These are phyloP conservation scores for Bipolaris bicolor DNA, from an alignment of 2,329 filamentous ascomycete genomes.

Conservation along the genomic window DNA sequence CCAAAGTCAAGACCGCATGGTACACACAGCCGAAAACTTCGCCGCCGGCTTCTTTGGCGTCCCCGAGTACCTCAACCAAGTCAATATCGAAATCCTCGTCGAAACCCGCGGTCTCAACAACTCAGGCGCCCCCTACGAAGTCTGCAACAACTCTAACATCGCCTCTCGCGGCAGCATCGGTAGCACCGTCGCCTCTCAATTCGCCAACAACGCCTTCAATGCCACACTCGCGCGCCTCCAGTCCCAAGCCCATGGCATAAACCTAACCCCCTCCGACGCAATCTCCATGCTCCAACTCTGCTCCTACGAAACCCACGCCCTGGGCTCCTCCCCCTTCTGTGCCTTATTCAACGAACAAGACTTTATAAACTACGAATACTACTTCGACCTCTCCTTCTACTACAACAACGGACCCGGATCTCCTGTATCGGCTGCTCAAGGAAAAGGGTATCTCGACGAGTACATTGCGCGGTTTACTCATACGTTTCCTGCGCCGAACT, in stretches of 20 bases:
- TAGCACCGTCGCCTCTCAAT: slow-evolving; percentile 29
- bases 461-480: slow-evolving; percentile 40
- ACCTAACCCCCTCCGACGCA: slow-evolving; percentile 44
- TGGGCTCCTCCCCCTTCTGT: slow-evolving; percentile 55
- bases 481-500: slow-evolving; percentile 26
- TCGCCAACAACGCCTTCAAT: slow-evolving; percentile 38
- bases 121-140: slow-evolving; percentile 38
- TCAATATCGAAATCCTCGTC: slow-evolving; percentile 40
- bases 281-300: slow-evolving; percentile 51
- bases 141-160: slow-evolving; percentile 40
- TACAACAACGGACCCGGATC: slow-evolving; percentile 43
- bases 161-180: slow-evolving; percentile 36
- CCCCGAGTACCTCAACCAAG: slow-evolving; percentile 37
- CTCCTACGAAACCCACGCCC: slow-evolving; percentile 45
- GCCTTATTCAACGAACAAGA: slow-evolving; percentile 52
- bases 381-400: slow-evolving; percentile 51
- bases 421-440: slow-evolving; percentile 40
- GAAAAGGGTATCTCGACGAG: slow-evolving; percentile 41
- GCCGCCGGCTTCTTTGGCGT: slow-evolving; percentile 44
- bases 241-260: slow-evolving; percentile 34
- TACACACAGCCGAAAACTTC: slow-evolving; percentile 43
- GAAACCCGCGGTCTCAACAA: slow-evolving; percentile 36
- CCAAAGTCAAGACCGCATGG: slow-evolving; percentile 41
- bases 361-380: slow-evolving; percentile 54
- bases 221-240: slow-evolving; percentile 37